A percentile compares a stretch with the other conserved stretches of the same genome.
phyloP scores from a whole-genome alignment of 257 asterid species.

The Rauvolfia tetraphylla region DNA sequence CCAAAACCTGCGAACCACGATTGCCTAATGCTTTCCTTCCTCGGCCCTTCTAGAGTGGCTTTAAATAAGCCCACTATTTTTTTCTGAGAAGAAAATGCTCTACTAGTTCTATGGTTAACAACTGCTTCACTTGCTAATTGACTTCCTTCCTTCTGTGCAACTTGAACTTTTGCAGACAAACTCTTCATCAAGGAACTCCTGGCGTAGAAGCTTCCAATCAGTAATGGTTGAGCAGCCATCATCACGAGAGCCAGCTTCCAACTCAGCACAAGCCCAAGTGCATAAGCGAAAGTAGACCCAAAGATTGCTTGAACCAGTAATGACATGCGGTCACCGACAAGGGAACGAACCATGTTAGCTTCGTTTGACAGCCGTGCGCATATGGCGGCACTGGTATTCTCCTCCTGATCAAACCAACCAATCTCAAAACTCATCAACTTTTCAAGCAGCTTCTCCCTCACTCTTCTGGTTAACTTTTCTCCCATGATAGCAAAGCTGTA shows the following conservation, averaged over 20 bases:
- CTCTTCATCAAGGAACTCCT: slow-evolving; percentile 53
- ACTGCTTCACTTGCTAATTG: slow-evolving; percentile 84
- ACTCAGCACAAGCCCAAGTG: slow-evolving; percentile 45
- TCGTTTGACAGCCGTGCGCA: slow-evolving; percentile 58
- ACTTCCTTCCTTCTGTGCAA: slow-evolving; percentile 68
- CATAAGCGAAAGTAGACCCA: slow-evolving; percentile 53
- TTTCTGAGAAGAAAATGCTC: slow-evolving; percentile 70
- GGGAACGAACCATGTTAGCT: slow-evolving; percentile 56
- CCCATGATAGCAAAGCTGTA: slow-evolving; percentile 74
- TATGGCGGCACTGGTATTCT: slow-evolving; percentile 55
- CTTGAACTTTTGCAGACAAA: slow-evolving; percentile 57
- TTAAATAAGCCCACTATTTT: slow-evolving; percentile 45
- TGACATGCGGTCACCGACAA: slow-evolving; percentile 63
- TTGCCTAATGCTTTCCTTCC: slow-evolving; percentile 50
- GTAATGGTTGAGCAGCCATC: slow-evolving; percentile 64
- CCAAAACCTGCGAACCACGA: slow-evolving; percentile 76
- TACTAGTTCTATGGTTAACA: slow-evolving; percentile 62
- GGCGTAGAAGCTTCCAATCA: slow-evolving; percentile 58
- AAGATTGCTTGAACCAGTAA: slow-evolving; percentile 56
- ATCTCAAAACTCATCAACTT: slow-evolving; percentile 62
- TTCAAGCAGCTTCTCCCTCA: slow-evolving; percentile 46
- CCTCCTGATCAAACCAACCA: slow-evolving; percentile 68
- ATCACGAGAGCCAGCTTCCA: slow-evolving; percentile 67
- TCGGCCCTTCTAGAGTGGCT: slow-evolving; percentile 42
- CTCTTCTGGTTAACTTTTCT: slow-evolving; percentile 57